Conservation (phyloP, 164 flowering plant genomes). For the Chimonanthus salicifolius region DNA sequence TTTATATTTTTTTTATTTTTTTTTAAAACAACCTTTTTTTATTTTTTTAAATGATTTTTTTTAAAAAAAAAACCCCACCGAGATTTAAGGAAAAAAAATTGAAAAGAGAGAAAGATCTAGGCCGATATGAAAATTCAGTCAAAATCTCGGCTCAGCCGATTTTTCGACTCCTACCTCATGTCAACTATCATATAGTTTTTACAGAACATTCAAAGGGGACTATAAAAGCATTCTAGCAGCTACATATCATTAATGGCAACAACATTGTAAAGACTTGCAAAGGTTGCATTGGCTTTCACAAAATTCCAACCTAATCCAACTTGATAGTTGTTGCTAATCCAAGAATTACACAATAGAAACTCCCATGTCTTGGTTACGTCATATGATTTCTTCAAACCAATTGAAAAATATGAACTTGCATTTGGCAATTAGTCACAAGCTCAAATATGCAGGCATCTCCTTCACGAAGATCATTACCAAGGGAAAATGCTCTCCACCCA, state of each 20-base stretch:
- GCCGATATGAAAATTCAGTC: no score
- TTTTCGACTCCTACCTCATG: no score
- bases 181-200: no score
- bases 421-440: neutral
- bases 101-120: no score
- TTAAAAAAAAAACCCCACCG: no score
- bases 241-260: neutral
- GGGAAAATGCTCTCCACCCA: conserved; percentile 8
- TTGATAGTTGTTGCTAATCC: neutral
- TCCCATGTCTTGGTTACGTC: neutral
- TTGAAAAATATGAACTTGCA: conserved; percentile 15
- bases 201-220: no score
- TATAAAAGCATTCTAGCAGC: no score
- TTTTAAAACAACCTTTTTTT: no score
- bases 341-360: neutral
- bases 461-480: conserved; percentile 1
- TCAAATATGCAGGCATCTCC: conserved; percentile 15
- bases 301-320: neutral
- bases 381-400: neutral
- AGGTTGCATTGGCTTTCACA: neutral
- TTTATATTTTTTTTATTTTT: no score
- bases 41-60: no score
- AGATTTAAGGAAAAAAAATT: no score
- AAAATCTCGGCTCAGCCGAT: no score
- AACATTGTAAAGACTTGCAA: neutral